Base-by-base conservation (phyloP, 768 basidiomycete genomes). In the Suillus tomentosus region DNA sequence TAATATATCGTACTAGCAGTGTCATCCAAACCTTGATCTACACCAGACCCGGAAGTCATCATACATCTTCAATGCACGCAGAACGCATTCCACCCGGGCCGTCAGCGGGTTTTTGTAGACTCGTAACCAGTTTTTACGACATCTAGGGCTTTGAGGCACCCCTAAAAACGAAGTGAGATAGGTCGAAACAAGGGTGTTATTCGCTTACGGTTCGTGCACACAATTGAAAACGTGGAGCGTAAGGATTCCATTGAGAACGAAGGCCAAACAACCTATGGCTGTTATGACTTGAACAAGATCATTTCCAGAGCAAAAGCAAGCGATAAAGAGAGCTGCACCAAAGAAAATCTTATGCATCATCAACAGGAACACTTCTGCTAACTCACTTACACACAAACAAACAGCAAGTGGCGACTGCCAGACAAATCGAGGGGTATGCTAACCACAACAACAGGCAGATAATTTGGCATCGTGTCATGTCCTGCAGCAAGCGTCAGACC, bases 311-410 rank as follows among this genome's bases (percentile, higher is more conserved):
- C 9, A 17, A 24, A 58, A 27, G 24, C 57, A 58, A 24, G 57
- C 57, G 5, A 42, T 27, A 3, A 58, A 58, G 17, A 58, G 10
- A 42, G 57, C 57, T 58, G 24, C 39, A 42, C 37, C 22, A 27
- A 31, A 58, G 27, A 9, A 58, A 24, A 10, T 10, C 5, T 2
- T 17, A 27, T 58, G 5, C 7, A 40, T 27, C 57, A 58, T 27
- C 10, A 22, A 42, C 4, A 42, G 3, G 15, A 27, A 5, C 31
- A 58, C 17, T 17, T 42, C 31, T 24, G 5, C 5, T 13, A 11
- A 27, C 39, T 42, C 39, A 42, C 56, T 42, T 42, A 58, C 57
- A 42, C n/a, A 24, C 5, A 15, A 58, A 58, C 24, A 58, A 58
- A 58, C 10, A 42, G 40, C 10, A 58, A 10, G 24, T 7, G 19